Evolutionary conservation across 2,329 filamentous ascomycete genomes (phyloP).

Genomic region (Ophiocordyceps camponoti-leonardi): DNA sequence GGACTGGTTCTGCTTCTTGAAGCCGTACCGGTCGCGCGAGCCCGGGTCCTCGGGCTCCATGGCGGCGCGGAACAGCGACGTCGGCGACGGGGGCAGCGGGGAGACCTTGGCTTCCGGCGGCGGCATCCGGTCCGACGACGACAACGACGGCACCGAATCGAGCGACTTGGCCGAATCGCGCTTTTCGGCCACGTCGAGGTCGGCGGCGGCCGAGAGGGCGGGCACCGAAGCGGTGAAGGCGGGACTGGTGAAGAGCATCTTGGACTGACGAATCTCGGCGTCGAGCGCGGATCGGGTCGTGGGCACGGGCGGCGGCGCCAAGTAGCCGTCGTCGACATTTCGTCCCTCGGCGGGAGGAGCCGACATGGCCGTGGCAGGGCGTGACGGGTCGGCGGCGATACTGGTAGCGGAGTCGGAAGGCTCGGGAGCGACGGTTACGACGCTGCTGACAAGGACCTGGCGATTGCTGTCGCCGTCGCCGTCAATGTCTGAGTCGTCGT

Average conservation of each 20-base stretch:
- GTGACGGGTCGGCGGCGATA: not conserved
- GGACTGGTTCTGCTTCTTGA: slow-evolving; percentile 74
- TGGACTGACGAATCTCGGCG: slow-evolving; percentile 21
- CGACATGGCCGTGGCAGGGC: slow-evolving; percentile 3
- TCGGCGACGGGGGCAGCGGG: not conserved
- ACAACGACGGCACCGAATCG: slow-evolving; percentile 13
- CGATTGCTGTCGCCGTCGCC: not conserved
- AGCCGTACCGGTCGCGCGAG: slow-evolving; percentile 69
- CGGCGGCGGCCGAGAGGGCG: slow-evolving; percentile 15
- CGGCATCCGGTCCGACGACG: slow-evolving; percentile 2
- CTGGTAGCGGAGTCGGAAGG: not conserved
- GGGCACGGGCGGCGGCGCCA: slow-evolving; percentile 2
- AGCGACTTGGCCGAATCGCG: slow-evolving; percentile 35
- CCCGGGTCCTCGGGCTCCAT: slow-evolving; percentile 29
- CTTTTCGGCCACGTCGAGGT: slow-evolving; percentile 16
- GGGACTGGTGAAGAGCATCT: slow-evolving; percentile 20
- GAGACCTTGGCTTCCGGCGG: slow-evolving; percentile 4
- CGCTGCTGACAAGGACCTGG: not conserved
- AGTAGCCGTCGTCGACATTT: slow-evolving; percentile 3
- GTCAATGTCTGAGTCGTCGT: not conserved
- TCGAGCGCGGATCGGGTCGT: slow-evolving; percentile 14
- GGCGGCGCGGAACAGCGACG: slow-evolving; percentile 5
- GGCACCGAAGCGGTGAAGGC: slow-evolving; percentile 22
- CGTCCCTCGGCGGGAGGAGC: not conserved
- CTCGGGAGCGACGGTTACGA: not conserved